phyloP scores from a whole-genome alignment of 2,329 filamentous ascomycete genomes.

The Paecilomyces formosus region DNA sequence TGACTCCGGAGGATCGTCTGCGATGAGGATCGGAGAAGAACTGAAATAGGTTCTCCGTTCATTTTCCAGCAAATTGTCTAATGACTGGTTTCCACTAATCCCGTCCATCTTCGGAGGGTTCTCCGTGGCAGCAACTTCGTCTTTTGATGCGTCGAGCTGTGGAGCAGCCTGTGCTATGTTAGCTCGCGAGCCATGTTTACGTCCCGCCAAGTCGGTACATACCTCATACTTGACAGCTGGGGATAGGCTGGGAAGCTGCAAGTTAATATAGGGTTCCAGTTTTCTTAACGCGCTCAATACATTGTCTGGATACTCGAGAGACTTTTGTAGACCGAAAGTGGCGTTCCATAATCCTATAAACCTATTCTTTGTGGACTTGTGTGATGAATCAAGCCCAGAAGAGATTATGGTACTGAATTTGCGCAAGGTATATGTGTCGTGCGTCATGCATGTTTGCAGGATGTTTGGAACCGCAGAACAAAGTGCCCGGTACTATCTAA shows the following conservation, averaged over 20 bases:
- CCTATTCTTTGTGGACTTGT: slow-evolving; percentile 42
- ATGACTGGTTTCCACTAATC: neutral
- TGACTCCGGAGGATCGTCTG: slow-evolving; percentile 11
- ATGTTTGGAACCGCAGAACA: slow-evolving; percentile 22
- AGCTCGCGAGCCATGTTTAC: slow-evolving; percentile 2
- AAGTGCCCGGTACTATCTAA: slow-evolving; percentile 23
- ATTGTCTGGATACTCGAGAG: slow-evolving; percentile 56
- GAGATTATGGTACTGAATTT: slow-evolving; percentile 45
- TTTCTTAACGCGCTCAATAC: slow-evolving; percentile 57
- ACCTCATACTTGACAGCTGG: slow-evolving; percentile 27
- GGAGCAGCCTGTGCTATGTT: slow-evolving; percentile 5
- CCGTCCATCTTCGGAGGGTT: slow-evolving; percentile 10
- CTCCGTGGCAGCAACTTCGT: slow-evolving; percentile 34
- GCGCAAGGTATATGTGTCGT: slow-evolving; percentile 37
- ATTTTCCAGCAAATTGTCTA: slow-evolving; percentile 8
- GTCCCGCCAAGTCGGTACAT: neutral
- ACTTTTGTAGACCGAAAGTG: slow-evolving; percentile 55
- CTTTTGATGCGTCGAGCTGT: slow-evolving; percentile 32
- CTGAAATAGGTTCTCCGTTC: slow-evolving; percentile 10
- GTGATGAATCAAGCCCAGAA: slow-evolving; percentile 47
- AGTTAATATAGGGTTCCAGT: slow-evolving; percentile 48
- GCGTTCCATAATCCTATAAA: slow-evolving; percentile 62
- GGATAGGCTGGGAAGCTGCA: slow-evolving; percentile 44
- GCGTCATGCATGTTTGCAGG: slow-evolving; percentile 19
- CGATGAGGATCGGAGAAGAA: slow-evolving; percentile 21